Conservation (phyloP, 2,329 filamentous ascomycete species). For the Xylaria sp. region DNA sequence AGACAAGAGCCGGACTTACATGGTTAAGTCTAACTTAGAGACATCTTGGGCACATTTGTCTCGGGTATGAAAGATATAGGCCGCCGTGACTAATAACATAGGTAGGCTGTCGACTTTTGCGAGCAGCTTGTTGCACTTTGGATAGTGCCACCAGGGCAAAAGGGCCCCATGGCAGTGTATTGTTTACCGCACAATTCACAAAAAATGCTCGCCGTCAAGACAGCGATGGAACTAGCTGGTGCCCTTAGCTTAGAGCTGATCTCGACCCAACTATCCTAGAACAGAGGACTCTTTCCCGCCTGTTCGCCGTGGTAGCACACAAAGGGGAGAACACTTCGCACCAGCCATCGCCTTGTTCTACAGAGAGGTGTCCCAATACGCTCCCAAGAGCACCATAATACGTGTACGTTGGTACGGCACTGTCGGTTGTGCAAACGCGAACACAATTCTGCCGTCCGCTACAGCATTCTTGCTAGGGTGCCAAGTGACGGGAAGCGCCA, state of each 20-base stretch:
- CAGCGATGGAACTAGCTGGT: background rate
- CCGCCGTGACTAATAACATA: background rate
- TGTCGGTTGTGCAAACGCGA: constrained; percentile 5
- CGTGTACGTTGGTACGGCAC: background rate
- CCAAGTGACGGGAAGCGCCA: background rate
- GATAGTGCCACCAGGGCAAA: background rate
- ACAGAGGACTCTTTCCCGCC: background rate
- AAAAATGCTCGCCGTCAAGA: background rate
- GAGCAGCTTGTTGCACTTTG: background rate
- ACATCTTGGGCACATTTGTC: background rate
- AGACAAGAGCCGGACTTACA: background rate
- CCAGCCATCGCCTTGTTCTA: background rate
- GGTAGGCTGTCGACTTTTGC: background rate
- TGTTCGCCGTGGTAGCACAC: background rate
- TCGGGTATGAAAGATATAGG: constrained; percentile 6
- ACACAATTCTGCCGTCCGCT: background rate
- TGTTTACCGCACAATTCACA: background rate
- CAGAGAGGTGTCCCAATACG: background rate
- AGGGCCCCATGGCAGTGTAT: background rate
- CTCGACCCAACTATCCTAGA: background rate
- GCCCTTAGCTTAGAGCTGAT: background rate
- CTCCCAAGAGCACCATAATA: background rate
- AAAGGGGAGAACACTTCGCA: background rate
- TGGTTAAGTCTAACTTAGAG: background rate
- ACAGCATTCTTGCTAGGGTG: background rate